A percentile compares a stretch with the other conserved stretches of the same genome.
These are phyloP conservation scores for Rusavskia elegans DNA, from an alignment of 495 filamentous ascomycete genomes.

Conservation along the genomic window DNA sequence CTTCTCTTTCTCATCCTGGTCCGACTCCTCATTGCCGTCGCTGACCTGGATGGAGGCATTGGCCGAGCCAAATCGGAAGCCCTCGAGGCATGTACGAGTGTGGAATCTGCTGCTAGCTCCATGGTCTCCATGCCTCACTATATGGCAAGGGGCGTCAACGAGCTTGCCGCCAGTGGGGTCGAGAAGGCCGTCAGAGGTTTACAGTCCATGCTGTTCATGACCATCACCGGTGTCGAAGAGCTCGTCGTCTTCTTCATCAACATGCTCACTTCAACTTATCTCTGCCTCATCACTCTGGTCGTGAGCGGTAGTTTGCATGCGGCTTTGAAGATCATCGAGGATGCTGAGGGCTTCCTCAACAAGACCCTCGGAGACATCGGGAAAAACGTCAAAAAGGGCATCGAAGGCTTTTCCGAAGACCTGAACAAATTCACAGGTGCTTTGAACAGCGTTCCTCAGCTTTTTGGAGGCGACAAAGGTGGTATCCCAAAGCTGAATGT, in stretches of 20 bases:
- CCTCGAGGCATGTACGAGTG: conserved; percentile 70
- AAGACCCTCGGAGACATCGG: conserved; percentile 49
- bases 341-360: conserved; percentile 59
- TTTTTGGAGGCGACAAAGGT: conserved; percentile 18
- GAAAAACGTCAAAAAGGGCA: conserved; percentile 38
- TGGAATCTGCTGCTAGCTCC: conserved; percentile 86
- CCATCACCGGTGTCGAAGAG: conserved; percentile 69
- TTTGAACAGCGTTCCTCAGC: conserved; percentile 23
- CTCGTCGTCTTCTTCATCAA: conserved; percentile 82
- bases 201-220: conserved; percentile 56
- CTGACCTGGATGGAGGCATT: conserved; percentile 54
- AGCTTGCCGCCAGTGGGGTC: conserved; percentile 60
- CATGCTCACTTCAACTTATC: conserved; percentile 72
- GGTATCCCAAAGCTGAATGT: conserved; percentile 42
- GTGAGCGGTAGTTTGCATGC: conserved; percentile 61
- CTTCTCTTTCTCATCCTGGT: conserved; percentile 72
- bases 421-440: conserved; percentile 40
- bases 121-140: conserved; percentile 98
- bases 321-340: conserved; percentile 49
- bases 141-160: conserved; percentile 74
- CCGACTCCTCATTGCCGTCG: conserved; percentile 59
- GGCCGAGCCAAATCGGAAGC: conserved; percentile 62
- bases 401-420: conserved; percentile 38
- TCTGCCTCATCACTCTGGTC: conserved; percentile 70
- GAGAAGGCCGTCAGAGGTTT: conserved; percentile 63